phyloP scores from a whole-genome alignment of 495 filamentous ascomycete genomes.

The Extremus antarcticus region DNA sequence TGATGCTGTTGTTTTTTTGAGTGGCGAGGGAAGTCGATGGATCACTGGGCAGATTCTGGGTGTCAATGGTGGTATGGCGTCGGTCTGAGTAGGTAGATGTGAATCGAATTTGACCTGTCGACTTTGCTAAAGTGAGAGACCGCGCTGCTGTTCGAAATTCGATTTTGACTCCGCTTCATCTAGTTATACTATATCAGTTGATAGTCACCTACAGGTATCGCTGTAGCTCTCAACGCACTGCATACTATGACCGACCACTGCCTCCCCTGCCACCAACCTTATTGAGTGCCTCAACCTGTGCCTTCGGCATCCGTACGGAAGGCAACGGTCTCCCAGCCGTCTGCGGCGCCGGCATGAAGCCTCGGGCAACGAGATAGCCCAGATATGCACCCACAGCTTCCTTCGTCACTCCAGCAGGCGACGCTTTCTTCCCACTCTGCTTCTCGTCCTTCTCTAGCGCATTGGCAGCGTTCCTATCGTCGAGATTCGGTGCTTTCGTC shows the following conservation, averaged over 20 bases:
- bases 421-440: conserved; percentile 54
- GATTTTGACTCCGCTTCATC: no score
- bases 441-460: conserved; percentile 51
- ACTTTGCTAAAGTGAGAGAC: no score
- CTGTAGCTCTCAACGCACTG: no score
- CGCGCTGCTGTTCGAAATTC: no score
- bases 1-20: conserved; percentile 37
- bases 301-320: conserved; percentile 8
- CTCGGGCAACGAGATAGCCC: conserved; percentile 57
- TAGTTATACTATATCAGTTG: no score
- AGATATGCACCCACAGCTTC: conserved; percentile 64
- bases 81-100: background rate
- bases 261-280: conserved; percentile 26
- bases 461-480: conserved; percentile 58
- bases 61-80: conserved; percentile 2
- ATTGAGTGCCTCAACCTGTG: conserved; percentile 20
- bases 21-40: background rate
- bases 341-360: conserved; percentile 53
- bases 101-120: no score
- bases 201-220: no score
- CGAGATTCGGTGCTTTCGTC: conserved; percentile 70
- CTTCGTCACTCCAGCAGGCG: conserved; percentile 52
- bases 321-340: conserved; percentile 15
- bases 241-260: no score
- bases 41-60: background rate